Evolutionary conservation across 768 basidiomycete genomes (phyloP).

Genomic region (Terana coerulea): DNA sequence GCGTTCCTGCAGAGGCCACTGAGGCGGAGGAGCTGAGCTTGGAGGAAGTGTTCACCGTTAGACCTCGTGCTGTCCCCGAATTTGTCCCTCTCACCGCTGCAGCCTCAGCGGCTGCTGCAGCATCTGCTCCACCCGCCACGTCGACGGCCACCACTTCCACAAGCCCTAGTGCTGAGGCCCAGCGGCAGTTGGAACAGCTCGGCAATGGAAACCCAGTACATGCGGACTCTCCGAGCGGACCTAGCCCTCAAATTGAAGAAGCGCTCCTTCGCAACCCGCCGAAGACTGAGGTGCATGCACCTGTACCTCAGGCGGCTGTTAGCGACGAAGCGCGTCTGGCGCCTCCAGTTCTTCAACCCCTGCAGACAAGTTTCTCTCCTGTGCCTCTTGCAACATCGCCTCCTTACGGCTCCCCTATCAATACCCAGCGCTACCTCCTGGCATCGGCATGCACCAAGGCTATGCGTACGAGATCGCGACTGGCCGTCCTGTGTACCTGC

Average conservation of each 20-base stretch:
- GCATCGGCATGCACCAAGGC: conserved; percentile 71
- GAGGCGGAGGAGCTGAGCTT: conserved; percentile 35
- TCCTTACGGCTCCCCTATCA: conserved; percentile 66
- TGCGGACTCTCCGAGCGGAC: conserved; percentile 1
- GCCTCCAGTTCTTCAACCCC: conserved; percentile 37
- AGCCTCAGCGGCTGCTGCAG: background rate
- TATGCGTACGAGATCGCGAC: conserved; percentile 81
- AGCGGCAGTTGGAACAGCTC: conserved; percentile 39
- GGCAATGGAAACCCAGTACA: conserved; percentile 23
- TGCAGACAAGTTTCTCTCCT: conserved; percentile 42
- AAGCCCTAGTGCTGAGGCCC: conserved; percentile 28
- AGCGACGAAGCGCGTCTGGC: conserved; percentile 23
- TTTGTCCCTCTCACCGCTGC: conserved; percentile 19
- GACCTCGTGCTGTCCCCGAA: conserved; percentile 42
- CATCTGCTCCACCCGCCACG: background rate
- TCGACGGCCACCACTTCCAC: background rate
- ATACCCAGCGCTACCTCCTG: conserved; percentile 58
- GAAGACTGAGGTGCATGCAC: conserved; percentile 20
- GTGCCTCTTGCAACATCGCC: conserved; percentile 44
- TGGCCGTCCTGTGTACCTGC: conserved; percentile 74
- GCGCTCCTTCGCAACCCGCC: conserved; percentile 40
- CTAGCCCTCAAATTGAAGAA: conserved; percentile 38
- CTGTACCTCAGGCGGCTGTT: conserved; percentile 10
- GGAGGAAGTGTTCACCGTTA: conserved; percentile 58
- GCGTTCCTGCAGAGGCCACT: conserved; percentile 18